Evolutionary conservation across 306 rosid genomes (phyloP).

Genomic region (Cucurbita ficifolia): DNA sequence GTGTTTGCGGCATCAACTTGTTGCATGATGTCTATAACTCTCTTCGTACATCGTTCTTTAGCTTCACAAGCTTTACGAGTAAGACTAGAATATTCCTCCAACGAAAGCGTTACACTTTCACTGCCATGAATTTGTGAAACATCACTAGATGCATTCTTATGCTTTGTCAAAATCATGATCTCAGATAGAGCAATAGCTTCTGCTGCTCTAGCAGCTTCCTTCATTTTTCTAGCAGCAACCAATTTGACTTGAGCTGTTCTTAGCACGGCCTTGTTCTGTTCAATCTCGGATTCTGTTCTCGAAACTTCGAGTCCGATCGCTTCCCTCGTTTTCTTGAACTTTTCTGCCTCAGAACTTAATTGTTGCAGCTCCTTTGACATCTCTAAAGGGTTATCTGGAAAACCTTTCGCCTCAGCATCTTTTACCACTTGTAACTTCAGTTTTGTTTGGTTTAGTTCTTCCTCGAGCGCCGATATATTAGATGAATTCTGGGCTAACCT

Average conservation of each 20-base stretch:
- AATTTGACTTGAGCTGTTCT: constrained; percentile 66
- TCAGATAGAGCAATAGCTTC: constrained; percentile 66
- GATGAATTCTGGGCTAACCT: constrained; percentile 51
- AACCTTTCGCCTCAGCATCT: constrained; percentile 35
- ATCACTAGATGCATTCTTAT: constrained; percentile 24
- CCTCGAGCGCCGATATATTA: constrained; percentile 57
- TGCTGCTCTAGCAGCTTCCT: constrained; percentile 87
- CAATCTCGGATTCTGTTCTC: constrained; percentile 60
- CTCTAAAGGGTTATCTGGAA: constrained; percentile 29
- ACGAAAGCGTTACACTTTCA: constrained; percentile 59
- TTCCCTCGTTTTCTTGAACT: constrained; percentile 61
- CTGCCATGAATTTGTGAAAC: constrained; percentile 19
- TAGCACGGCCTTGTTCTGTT: constrained; percentile 53
- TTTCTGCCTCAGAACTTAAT: constrained; percentile 54
- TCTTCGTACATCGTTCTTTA: constrained; percentile 47
- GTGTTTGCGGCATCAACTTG: constrained; percentile 58
- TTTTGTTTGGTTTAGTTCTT: constrained; percentile 60
- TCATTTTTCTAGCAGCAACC: constrained; percentile 84
- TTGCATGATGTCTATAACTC: constrained; percentile 56
- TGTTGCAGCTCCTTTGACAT: constrained; percentile 53
- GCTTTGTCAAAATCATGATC: constrained; percentile 48
- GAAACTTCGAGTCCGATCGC: constrained; percentile 46
- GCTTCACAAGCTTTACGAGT: constrained; percentile 41
- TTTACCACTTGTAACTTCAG: constrained; percentile 46
- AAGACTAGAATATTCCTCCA: constrained; percentile 52